These are phyloP conservation scores for Mycena rebaudengoi DNA, from an alignment of 768 basidiomycete genomes.

Conservation along the genomic window DNA sequence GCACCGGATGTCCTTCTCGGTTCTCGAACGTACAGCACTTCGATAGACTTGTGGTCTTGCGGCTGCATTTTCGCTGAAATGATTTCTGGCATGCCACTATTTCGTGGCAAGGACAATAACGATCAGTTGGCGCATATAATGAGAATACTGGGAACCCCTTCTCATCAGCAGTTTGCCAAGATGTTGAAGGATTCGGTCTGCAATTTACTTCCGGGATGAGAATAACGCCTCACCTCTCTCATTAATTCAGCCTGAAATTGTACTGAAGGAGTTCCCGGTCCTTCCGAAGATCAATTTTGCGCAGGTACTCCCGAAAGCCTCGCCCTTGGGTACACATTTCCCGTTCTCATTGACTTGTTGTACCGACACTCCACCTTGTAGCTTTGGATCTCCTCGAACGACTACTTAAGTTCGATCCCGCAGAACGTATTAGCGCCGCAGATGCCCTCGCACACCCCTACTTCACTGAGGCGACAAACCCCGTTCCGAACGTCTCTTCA, in stretches of 20 bases:
- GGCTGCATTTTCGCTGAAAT: slow-evolving; percentile 99
- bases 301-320: slow-evolving; percentile 88
- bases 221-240: not conserved
- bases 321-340: slow-evolving; percentile 75
- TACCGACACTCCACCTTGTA: no score
- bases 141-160: slow-evolving; percentile 95
- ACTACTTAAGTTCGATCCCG: slow-evolving; percentile 95
- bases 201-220: slow-evolving; percentile 18
- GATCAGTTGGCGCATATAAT: slow-evolving; percentile 98
- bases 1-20: slow-evolving; percentile 98
- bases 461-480: slow-evolving; percentile 68
- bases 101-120: slow-evolving; percentile 96
- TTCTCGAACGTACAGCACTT: slow-evolving; percentile 96
- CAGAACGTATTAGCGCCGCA: slow-evolving; percentile 88
- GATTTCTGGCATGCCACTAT: slow-evolving; percentile 96
- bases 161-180: slow-evolving; percentile 86
- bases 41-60: slow-evolving; percentile 98
- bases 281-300: slow-evolving; percentile 85
- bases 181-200: slow-evolving; percentile 90
- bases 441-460: slow-evolving; percentile 94
- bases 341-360: no score
- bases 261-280: slow-evolving; percentile 83
- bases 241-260: slow-evolving; percentile 74
- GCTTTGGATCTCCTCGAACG: slow-evolving; percentile 96
- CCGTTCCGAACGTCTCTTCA: slow-evolving; percentile 50